Evolutionary conservation across 345 rosid genomes (phyloP).

Genomic region (Bruguiera parviflora): DNA sequence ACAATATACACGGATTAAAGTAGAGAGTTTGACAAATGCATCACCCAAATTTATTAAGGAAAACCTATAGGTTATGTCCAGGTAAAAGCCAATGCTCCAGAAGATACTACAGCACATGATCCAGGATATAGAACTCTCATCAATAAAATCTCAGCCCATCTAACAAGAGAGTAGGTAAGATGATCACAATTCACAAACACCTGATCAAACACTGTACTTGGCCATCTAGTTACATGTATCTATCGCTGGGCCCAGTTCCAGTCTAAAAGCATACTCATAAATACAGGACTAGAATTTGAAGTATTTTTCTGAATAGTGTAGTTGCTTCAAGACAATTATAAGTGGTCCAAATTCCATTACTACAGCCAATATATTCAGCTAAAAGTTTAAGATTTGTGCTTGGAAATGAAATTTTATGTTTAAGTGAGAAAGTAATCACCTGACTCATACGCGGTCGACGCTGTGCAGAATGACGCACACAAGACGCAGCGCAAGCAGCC

Average conservation of each 20-base stretch:
- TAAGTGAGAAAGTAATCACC: constrained; percentile 34
- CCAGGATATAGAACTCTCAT: no score
- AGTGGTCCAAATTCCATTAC: not conserved
- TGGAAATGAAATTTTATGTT: constrained; percentile 2
- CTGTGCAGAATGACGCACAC: constrained; percentile 80
- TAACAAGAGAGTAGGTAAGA: no score
- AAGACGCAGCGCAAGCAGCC: constrained; percentile 83
- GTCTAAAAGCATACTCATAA: no score
- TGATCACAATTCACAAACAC: no score
- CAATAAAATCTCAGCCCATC: no score
- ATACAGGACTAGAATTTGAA: not conserved
- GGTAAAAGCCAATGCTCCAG: no score
- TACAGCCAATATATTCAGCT: not conserved
- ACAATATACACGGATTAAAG: not conserved
- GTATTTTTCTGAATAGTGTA: not conserved
- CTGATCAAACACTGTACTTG: no score
- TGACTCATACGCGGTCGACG: constrained; percentile 89
- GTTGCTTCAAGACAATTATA: not conserved
- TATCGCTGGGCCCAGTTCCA: no score
- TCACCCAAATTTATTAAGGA: no score
- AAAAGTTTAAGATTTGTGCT: not conserved
- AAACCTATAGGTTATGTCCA: no score
- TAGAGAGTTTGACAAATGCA: not conserved
- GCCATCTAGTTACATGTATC: no score
- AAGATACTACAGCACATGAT: no score